These are phyloP conservation scores for Bipolaris gigantea DNA, from an alignment of 2,329 filamentous ascomycete species.

Conservation along the genomic window DNA sequence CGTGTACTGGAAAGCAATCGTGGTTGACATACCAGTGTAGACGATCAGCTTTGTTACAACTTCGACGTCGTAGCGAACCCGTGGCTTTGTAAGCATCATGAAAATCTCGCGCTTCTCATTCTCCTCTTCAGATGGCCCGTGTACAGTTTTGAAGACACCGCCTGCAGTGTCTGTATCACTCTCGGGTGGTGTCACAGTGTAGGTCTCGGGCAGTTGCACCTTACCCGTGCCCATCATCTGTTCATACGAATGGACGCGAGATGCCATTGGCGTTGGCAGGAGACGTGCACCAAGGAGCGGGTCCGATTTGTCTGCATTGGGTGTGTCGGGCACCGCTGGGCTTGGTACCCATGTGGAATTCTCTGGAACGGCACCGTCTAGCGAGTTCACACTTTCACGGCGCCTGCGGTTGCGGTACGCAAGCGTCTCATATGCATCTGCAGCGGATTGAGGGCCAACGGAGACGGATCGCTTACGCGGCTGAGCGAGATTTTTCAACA, in stretches of 20 bases:
- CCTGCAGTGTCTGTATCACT: constrained; percentile 39
- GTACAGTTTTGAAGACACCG: constrained; percentile 19
- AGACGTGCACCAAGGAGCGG: constrained; percentile 48
- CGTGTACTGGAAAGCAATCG: not conserved
- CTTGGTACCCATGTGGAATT: constrained; percentile 28
- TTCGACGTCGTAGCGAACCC: constrained; percentile 96
- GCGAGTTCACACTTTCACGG: constrained; percentile 60
- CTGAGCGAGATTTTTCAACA: constrained; percentile 80
- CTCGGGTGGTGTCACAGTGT: constrained; percentile 27
- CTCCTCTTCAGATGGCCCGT: constrained; percentile 36
- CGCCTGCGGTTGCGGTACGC: constrained; percentile 79
- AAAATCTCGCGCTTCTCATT: constrained; percentile 69
- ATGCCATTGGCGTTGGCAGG: constrained; percentile 52
- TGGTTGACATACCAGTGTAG: constrained; percentile 72
- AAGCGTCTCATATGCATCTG: constrained; percentile 92
- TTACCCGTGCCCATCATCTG: constrained; percentile 71
- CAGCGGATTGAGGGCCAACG: constrained; percentile 90
- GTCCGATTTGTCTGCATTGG: constrained; percentile 31
- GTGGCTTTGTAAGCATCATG: constrained; percentile 76
- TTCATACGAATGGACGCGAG: constrained; percentile 65
- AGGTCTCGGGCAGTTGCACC: constrained; percentile 31
- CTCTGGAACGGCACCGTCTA: constrained; percentile 35
- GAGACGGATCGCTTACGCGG: constrained; percentile 82
- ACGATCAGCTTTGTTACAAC: constrained; percentile 96
- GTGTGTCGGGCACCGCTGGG: constrained; percentile 38